These are phyloP conservation scores for Thalassiosira exigua DNA, from an alignment of 352 stramenopile genomes.

Conservation along the genomic window DNA sequence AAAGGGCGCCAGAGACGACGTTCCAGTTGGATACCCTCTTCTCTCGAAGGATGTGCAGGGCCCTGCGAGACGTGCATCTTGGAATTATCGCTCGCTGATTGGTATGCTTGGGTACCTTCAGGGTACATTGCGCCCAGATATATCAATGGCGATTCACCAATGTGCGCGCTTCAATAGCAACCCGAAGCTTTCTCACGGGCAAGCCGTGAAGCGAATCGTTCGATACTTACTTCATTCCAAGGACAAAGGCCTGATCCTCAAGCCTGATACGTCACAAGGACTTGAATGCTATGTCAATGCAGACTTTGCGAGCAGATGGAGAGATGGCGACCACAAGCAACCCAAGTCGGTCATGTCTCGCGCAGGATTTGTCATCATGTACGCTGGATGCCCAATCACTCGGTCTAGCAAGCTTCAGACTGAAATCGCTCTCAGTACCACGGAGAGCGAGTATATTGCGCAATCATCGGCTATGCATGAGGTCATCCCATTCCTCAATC, in stretches of 20 bases:
- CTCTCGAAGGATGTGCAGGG: not conserved
- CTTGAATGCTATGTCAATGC: slow-evolving; percentile 58
- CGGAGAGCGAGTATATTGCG: slow-evolving; percentile 58
- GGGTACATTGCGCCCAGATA: slow-evolving; percentile 30
- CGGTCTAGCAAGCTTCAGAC: slow-evolving; percentile 52
- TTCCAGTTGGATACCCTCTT: not conserved
- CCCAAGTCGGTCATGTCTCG: slow-evolving; percentile 28
- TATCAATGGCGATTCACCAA: slow-evolving; percentile 58
- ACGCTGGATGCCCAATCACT: slow-evolving; percentile 49
- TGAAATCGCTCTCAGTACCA: slow-evolving; percentile 54
- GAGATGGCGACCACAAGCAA: not conserved
- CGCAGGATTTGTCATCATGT: slow-evolving; percentile 56
- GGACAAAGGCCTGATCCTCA: slow-evolving; percentile 52
- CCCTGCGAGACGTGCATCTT: not conserved
- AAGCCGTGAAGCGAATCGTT: slow-evolving; percentile 40
- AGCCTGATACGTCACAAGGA: slow-evolving; percentile 19
- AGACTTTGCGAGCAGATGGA: slow-evolving; percentile 49
- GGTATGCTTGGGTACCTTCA: slow-evolving; percentile 60
- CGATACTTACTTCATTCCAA: slow-evolving; percentile 51
- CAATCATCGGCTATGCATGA: slow-evolving; percentile 23
- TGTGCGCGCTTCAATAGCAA: slow-evolving; percentile 45
- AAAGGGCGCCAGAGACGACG: not conserved
- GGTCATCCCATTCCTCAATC: slow-evolving; percentile 34
- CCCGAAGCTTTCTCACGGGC: slow-evolving; percentile 42
- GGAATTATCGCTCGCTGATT: slow-evolving; percentile 41